Percentiles rank a stretch among this genome's conserved stretches.
phyloP scores from a whole-genome alignment of 2,329 filamentous ascomycete genomes.

The Ophiosphaerella korrae region DNA sequence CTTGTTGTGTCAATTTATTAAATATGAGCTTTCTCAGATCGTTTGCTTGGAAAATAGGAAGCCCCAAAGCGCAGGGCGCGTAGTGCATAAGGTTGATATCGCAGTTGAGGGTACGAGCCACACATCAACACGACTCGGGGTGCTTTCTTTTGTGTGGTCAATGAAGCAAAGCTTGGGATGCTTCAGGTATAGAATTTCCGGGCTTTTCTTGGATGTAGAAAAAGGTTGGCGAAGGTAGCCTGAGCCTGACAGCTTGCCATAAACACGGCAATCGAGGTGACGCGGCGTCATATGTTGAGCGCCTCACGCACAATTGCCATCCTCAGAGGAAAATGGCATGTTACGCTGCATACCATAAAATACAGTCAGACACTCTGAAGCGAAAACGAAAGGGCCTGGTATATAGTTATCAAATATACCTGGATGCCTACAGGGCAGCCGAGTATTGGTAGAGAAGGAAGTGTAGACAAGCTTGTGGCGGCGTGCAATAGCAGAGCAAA shows the following conservation, averaged over 20 bases:
- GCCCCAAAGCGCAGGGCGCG: neutral
- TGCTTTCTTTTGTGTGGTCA: conserved; percentile 5
- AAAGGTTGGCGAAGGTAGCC: conserved; percentile 6
- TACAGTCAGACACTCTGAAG: too few relatives aligned
- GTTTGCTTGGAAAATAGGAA: neutral
- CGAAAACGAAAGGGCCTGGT: too few relatives aligned
- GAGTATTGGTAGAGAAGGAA: conserved; percentile 9
- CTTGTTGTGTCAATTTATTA: too few relatives aligned
- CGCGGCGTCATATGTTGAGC: conserved; percentile 14
- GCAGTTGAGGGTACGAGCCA: conserved; percentile 6
- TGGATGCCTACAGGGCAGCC: neutral
- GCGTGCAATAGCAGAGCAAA: conserved; percentile 21
- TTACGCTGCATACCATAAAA: too few relatives aligned
- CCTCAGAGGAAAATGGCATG: conserved; percentile 1
- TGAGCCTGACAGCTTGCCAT: conserved; percentile 9
- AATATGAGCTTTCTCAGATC: neutral
- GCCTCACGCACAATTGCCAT: neutral
- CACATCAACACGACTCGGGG: conserved; percentile 18
- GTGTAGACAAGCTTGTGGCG: conserved; percentile 36
- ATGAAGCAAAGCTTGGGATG: conserved; percentile 13
- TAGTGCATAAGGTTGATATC: conserved; percentile 1
- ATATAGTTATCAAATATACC: too few relatives aligned
- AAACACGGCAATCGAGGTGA: conserved; percentile 18
- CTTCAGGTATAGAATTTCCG: conserved; percentile 13
- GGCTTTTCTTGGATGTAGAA: conserved; percentile 8